phyloP scores from a whole-genome alignment of 2,329 filamentous ascomycete genomes.

The Aspergillus fumigatiaffinis region DNA sequence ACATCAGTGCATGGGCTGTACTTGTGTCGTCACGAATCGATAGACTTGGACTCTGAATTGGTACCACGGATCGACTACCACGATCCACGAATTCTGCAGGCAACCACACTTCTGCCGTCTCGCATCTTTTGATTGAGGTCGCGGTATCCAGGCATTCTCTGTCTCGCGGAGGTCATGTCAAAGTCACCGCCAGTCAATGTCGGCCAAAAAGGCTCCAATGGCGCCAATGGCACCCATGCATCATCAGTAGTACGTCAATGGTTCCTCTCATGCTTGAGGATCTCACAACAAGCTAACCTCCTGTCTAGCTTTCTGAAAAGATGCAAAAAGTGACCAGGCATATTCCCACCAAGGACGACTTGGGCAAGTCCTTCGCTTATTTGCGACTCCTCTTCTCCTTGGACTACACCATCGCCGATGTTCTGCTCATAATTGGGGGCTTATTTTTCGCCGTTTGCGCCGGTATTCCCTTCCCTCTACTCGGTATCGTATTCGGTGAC shows the following conservation, averaged over 20 bases:
- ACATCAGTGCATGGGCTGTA: too few relatives aligned
- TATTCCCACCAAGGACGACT: constrained; percentile 17
- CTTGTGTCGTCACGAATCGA: too few relatives aligned
- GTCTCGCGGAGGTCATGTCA: constrained; percentile 4
- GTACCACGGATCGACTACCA: not conserved
- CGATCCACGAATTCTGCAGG: not conserved
- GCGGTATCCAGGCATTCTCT: not conserved
- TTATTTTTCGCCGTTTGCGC: constrained; percentile 31
- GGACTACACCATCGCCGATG: constrained; percentile 25
- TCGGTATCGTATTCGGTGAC: constrained; percentile 39
- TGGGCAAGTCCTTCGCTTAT: constrained; percentile 20
- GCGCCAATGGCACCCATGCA: not conserved
- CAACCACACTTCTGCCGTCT: not conserved
- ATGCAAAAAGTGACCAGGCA: constrained; percentile 12
- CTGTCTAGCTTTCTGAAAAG: not conserved
- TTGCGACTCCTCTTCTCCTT: constrained; percentile 23
- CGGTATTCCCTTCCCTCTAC: constrained; percentile 37
- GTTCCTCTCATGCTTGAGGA: not conserved
- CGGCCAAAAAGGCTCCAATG: constrained; percentile 2
- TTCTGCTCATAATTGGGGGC: constrained; percentile 25
- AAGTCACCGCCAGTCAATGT: not conserved
- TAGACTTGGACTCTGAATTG: not conserved
- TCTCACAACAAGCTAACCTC: constrained; percentile 1
- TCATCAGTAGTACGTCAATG: constrained; percentile 1
- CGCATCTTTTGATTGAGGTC: not conserved